Evolutionary conservation across 2,329 filamentous ascomycete species (phyloP), one percentile per base, ranked within the genome.

Genomic region (Colletotrichum musicola): DNA sequence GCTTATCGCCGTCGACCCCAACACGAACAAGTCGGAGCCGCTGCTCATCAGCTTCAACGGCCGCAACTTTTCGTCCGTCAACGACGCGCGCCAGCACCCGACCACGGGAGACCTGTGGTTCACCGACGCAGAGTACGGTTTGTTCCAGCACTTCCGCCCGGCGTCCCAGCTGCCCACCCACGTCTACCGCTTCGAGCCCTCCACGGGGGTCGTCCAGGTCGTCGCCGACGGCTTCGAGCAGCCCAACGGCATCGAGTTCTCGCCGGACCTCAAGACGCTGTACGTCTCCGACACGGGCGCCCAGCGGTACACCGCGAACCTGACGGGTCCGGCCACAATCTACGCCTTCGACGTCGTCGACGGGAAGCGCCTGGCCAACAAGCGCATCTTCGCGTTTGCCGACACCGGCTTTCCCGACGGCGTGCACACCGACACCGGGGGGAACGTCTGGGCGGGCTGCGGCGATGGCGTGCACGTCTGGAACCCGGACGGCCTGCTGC

Each of bases 401-500:
- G 81, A 84, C 44, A 76, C 72, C 0, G 84, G 84, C 0, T 78
- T 85, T 6, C 86, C 86, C 0, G 83, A 78, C 70, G 81, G 78
- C 18, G 83, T 86, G 59, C 83, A 84, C 66, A 82, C 80, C 66
- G 84, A 85, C 60, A 72, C 77, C 0, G 60, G 79, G 4, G 85
- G 84, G 0, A 85, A 86, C 63, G 81, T 87, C 1, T 86, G 85
- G 74, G 77, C 80, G 30, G 84, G 82, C 12, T 84, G 81, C 61
- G 83, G 82, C 3, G 84, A 86, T 67, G 85, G 84, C 10, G 75
- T 87, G 12, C 81, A 82, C 54, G 77, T 87, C 1, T 87, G 83
- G 83, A 83, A 81, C 16, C 71, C 81, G 0, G 78, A 78, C 0
- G 85, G 84, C 1, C 77, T 79, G 4, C 73, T 86, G 1, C 77